A percentile compares a stretch with the other conserved stretches of the same genome.
phyloP scores from a whole-genome alignment of 1,139 yeast genomes.

The Yamadazyma aaseri region DNA sequence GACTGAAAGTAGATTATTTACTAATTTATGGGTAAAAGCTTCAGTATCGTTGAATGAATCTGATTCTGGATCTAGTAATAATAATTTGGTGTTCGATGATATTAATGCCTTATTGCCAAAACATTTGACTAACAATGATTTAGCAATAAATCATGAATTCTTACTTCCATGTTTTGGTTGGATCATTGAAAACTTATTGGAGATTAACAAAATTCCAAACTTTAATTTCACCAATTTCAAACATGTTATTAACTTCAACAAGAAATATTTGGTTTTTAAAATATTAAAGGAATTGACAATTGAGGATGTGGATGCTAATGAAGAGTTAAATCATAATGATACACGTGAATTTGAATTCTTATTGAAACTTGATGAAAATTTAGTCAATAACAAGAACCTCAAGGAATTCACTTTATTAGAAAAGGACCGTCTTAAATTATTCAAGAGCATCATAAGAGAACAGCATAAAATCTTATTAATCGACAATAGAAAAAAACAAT shows the following conservation, averaged over 20 bases:
- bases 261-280: slow-evolving; percentile 42
- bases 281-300: slow-evolving; percentile 42
- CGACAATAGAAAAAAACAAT: slow-evolving; percentile 37
- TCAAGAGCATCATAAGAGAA: slow-evolving; percentile 31
- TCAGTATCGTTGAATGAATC: slow-evolving; percentile 31
- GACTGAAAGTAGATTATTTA: slow-evolving; percentile 75
- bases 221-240: slow-evolving; percentile 14
- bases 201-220: slow-evolving; percentile 36
- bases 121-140: slow-evolving; percentile 25
- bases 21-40: slow-evolving; percentile 62
- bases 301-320: slow-evolving; percentile 27
- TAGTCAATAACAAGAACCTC: slow-evolving; percentile 26
- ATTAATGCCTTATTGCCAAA: slow-evolving; percentile 38
- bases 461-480: slow-evolving; percentile 34
- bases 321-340: slow-evolving; percentile 31
- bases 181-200: slow-evolving; percentile 45
- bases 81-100: slow-evolving; percentile 24
- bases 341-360: slow-evolving; percentile 47
- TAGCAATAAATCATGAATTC: slow-evolving; percentile 34
- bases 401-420: slow-evolving; percentile 29
- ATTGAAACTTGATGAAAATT: slow-evolving; percentile 40
- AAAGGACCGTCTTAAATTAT: slow-evolving; percentile 28
- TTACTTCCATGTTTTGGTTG: slow-evolving; percentile 80
- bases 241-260: slow-evolving; percentile 39
- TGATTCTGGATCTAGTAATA: slow-evolving; percentile 18